These are phyloP conservation scores for Eleusine indica DNA, from an alignment of 176 grass and related monocot genomes.

Conservation along the genomic window DNA sequence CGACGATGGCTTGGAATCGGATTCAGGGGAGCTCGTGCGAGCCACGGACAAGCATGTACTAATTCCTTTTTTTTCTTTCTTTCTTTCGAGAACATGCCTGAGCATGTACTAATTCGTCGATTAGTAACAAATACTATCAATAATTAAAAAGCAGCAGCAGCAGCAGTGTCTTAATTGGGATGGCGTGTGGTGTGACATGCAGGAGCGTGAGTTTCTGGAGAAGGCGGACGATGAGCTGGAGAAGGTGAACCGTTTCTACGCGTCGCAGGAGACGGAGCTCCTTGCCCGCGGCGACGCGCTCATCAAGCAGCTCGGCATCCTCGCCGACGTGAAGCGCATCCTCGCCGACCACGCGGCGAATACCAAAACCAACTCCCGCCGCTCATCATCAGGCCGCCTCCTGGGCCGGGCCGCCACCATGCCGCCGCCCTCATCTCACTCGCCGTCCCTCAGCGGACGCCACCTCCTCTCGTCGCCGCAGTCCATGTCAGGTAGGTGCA, in stretches of 20 bases:
- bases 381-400: background rate
- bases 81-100: too few relatives aligned
- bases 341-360: constrained; percentile 57
- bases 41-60: constrained; percentile 57
- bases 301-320: constrained; percentile 73
- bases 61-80: too few relatives aligned
- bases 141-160: too few relatives aligned
- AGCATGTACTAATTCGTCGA: too few relatives aligned
- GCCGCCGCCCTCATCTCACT: background rate
- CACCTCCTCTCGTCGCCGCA: constrained; percentile 72
- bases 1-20: background rate
- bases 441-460: constrained; percentile 32
- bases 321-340: constrained; percentile 79
- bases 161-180: too few relatives aligned
- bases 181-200: background rate
- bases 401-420: constrained; percentile 15
- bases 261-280: constrained; percentile 56
- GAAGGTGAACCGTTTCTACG: constrained; percentile 86
- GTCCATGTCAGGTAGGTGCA: constrained; percentile 71
- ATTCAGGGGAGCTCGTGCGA: constrained; percentile 17
- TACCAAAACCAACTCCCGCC: background rate
- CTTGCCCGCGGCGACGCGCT: constrained; percentile 63
- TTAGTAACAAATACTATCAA: too few relatives aligned
- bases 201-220: constrained; percentile 79
- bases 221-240: constrained; percentile 71